These are phyloP conservation scores for Senna tora DNA, from an alignment of 306 rosid species.

Conservation along the genomic window DNA sequence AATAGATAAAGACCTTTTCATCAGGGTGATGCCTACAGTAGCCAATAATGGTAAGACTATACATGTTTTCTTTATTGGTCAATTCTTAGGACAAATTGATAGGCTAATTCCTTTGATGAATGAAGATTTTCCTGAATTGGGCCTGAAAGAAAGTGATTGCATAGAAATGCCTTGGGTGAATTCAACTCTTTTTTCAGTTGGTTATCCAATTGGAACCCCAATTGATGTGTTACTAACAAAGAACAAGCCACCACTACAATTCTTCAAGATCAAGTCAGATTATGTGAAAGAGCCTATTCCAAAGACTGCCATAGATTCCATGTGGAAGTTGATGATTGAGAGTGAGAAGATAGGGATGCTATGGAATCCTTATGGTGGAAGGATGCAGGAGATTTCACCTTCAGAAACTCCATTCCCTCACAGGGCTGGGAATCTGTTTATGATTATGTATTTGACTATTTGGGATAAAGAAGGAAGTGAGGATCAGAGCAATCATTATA, in stretches of 20 bases:
- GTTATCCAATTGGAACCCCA: constrained; percentile 17
- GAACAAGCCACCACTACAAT: accelerated
- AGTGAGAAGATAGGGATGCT: constrained; percentile 6
- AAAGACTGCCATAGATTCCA: background rate
- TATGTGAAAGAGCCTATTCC: constrained; percentile 41
- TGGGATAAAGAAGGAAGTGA: constrained; percentile 24
- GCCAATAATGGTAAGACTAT: constrained; percentile 20
- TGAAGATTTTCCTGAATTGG: constrained; percentile 51
- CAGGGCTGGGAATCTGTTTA: constrained; percentile 45
- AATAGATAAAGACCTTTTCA: constrained; percentile 36
- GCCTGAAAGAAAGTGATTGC: constrained; percentile 46
- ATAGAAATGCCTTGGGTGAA: constrained; percentile 50
- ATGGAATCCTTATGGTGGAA: constrained; percentile 51
- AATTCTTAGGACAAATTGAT: constrained; percentile 41
- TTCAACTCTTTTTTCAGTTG: constrained; percentile 28
- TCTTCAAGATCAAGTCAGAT: constrained; percentile 34
- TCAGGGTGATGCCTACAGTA: constrained; percentile 6
- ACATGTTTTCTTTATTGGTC: constrained; percentile 37
- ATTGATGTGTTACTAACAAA: background rate
- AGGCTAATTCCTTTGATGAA: constrained; percentile 37
- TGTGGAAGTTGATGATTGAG: constrained; percentile 34
- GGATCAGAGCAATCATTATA: background rate
- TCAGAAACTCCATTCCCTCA: constrained; percentile 47
- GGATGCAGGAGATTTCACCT: constrained; percentile 28
- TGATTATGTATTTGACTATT: background rate